Evolutionary conservation across 805 yeast species (phyloP).

Genomic region (Zygoascus ofunaensis): DNA sequence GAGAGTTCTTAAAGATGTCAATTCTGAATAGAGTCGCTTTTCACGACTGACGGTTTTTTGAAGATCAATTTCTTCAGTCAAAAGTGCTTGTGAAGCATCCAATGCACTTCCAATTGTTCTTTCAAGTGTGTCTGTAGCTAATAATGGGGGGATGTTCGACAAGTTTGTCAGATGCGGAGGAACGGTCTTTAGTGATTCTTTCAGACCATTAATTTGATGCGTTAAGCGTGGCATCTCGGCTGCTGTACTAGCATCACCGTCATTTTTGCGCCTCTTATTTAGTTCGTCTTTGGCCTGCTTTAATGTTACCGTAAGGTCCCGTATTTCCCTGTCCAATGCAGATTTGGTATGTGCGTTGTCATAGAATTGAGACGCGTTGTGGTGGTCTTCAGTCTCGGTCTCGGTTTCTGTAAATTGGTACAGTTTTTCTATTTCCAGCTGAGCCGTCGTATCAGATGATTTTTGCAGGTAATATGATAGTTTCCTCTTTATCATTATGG

Average conservation of each 20-base stretch:
- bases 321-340: not conserved
- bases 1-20: constrained; percentile 3
- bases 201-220: not conserved
- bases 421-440: not conserved
- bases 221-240: not conserved
- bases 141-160: constrained; percentile 1
- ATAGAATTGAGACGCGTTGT: not conserved
- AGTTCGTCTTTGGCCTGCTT: not conserved
- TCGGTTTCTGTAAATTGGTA: not conserved
- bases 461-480: not conserved
- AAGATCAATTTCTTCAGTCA: not conserved
- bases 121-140: constrained; percentile 7
- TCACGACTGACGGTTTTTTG: not conserved
- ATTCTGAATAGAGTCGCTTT: constrained; percentile 1
- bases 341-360: not conserved
- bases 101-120: constrained; percentile 1
- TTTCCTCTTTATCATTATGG: not conserved
- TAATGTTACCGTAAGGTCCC: not conserved
- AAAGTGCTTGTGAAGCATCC: constrained; percentile 2
- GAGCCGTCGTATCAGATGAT: not conserved
- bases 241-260: too few species aligned
- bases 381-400: not conserved
- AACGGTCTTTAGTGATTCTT: not conserved
- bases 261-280: too few species aligned
- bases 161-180: constrained; percentile 1